A percentile compares a stretch with the other conserved stretches of the same genome.
These are phyloP conservation scores for Bolboschoenoplectus hybrid DNA, from an alignment of 202 grass and related monocot species.

Conservation along the genomic window DNA sequence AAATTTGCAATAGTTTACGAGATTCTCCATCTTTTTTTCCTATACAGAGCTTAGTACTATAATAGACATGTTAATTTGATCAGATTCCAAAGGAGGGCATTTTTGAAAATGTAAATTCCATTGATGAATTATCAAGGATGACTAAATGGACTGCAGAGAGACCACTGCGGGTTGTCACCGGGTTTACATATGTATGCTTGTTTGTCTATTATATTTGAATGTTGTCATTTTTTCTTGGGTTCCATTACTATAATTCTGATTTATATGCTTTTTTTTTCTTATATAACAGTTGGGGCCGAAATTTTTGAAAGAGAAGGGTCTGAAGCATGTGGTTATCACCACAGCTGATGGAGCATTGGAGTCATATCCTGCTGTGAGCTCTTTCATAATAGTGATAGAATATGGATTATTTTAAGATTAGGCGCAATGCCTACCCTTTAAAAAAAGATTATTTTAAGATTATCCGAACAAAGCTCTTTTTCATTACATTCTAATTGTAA, in stretches of 20 bases:
- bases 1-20: conserved; percentile 34
- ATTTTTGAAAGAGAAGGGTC: conserved; percentile 76
- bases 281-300: conserved; percentile 71
- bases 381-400: conserved; percentile 26
- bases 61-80: conserved; percentile 33
- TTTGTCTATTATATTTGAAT: conserved; percentile 38
- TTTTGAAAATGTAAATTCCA: conserved; percentile 82
- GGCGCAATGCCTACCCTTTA: background rate
- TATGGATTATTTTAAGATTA: background rate
- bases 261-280: conserved; percentile 41
- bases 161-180: conserved; percentile 84
- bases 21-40: conserved; percentile 26
- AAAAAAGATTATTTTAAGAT: background rate
- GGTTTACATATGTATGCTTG: conserved; percentile 81
- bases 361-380: conserved; percentile 90
- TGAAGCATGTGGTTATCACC: conserved; percentile 71
- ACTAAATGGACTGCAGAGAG: conserved; percentile 83
- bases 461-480: background rate
- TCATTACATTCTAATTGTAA: background rate
- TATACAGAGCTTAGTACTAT: conserved; percentile 29
- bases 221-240: background rate
- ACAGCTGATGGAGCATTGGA: conserved; percentile 89
- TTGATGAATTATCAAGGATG: conserved; percentile 81
- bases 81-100: conserved; percentile 97
- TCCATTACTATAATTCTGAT: conserved; percentile 31